phyloP scores from a whole-genome alignment of 106 monocot genomes.

The Vanilla planifolia region DNA sequence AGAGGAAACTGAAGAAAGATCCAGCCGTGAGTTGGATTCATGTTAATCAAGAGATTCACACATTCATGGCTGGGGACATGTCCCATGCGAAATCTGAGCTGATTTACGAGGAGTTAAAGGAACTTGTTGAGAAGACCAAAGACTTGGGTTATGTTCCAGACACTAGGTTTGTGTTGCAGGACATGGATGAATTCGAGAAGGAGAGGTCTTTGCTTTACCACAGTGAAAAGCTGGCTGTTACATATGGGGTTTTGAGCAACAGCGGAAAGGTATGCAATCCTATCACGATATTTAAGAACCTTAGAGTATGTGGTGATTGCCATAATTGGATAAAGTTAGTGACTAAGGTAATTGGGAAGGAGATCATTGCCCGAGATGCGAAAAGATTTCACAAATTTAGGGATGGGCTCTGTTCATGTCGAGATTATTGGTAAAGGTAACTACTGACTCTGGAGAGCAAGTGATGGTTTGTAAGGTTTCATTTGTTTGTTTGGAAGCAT shows the following conservation, averaged over 20 bases:
- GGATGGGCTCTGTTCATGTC: slow-evolving; percentile 53
- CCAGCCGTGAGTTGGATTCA: slow-evolving; percentile 72
- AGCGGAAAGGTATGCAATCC: slow-evolving; percentile 1
- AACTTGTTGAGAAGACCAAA: slow-evolving; percentile 34
- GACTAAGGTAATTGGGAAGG: slow-evolving; percentile 36
- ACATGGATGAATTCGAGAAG: slow-evolving; percentile 40
- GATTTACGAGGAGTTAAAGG: slow-evolving; percentile 38
- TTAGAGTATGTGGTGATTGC: slow-evolving; percentile 57
- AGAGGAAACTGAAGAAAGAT: slow-evolving; percentile 53
- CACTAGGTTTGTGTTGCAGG: slow-evolving; percentile 62
- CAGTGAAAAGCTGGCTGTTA: slow-evolving; percentile 54
- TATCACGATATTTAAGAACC: slow-evolving; percentile 45
- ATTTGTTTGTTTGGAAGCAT: too few species aligned
- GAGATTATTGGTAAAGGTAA: slow-evolving; percentile 80
- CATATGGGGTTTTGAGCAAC: slow-evolving; percentile 42
- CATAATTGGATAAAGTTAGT: slow-evolving; percentile 46
- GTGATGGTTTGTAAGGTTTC: too few species aligned
- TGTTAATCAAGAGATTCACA: slow-evolving; percentile 28
- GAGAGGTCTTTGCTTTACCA: slow-evolving; percentile 38
- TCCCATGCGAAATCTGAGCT: slow-evolving; percentile 24
- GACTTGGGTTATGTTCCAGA: slow-evolving; percentile 49
- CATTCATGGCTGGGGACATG: slow-evolving; percentile 57
- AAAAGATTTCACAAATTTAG: slow-evolving; percentile 53
- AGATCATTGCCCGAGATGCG: slow-evolving; percentile 52
- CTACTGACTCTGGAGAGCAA: too few species aligned